phyloP scores from a whole-genome alignment of 345 rosid species.

The Erysimum cheiranthoides region DNA sequence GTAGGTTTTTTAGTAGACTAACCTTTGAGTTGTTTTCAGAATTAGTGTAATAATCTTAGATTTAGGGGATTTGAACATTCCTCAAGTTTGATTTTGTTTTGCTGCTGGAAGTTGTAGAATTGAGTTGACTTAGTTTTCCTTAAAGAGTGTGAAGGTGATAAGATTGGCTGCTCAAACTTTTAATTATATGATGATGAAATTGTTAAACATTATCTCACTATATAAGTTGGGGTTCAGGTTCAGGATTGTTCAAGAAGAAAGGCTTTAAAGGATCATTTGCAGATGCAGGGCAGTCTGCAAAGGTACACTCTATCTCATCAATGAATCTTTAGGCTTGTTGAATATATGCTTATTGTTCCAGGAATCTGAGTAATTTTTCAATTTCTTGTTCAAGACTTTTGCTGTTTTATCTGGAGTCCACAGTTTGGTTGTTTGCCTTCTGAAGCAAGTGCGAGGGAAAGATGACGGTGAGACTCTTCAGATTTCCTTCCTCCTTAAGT shows the following conservation, averaged over 20 bases:
- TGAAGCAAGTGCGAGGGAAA: conserved; percentile 91
- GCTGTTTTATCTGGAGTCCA: conserved; percentile 51
- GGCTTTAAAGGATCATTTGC: conserved; percentile 81
- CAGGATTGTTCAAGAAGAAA: conserved; percentile 79
- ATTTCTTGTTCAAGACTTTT: conserved; percentile 58
- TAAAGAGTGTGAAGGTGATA: not conserved
- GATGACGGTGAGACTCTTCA: conserved; percentile 75
- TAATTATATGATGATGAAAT: not conserved
- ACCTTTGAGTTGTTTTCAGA: not conserved
- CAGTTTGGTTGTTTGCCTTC: conserved; percentile 52
- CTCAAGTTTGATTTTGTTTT: not conserved
- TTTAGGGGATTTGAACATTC: not conserved
- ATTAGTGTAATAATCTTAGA: not conserved
- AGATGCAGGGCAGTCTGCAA: conserved; percentile 88
- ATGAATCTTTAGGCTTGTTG: not conserved
- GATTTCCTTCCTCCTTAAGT: not conserved
- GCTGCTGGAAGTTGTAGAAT: not conserved
- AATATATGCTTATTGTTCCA: conserved; percentile 8
- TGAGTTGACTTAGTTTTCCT: not conserved
- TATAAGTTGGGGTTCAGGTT: conserved; percentile 54
- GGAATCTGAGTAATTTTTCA: conserved; percentile 2
- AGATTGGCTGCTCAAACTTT: conserved; percentile 31
- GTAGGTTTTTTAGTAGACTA: not conserved
- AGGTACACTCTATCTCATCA: conserved; percentile 54
- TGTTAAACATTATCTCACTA: not conserved